These are phyloP conservation scores for Hyphodiscus hymeniophilus DNA, from an alignment of 495 filamentous ascomycete species.

Conservation along the genomic window DNA sequence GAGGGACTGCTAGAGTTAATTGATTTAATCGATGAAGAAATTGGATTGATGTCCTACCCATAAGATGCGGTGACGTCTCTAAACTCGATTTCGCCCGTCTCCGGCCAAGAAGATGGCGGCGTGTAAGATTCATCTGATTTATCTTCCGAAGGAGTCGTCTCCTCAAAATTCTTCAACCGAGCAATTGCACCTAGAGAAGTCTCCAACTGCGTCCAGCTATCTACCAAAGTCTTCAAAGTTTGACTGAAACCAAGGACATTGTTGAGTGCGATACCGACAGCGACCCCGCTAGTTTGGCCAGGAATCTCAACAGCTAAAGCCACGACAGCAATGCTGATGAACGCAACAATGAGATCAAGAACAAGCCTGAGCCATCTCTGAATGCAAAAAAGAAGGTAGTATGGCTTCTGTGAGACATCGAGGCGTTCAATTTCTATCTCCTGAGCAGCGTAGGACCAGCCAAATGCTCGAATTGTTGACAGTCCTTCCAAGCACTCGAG, in stretches of 20 bases:
- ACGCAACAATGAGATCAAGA: slow-evolving; percentile 37
- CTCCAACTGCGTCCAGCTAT: slow-evolving; percentile 27
- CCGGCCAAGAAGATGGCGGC: slow-evolving; percentile 24
- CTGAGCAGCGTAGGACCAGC: slow-evolving; percentile 35
- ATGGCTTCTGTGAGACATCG: slow-evolving; percentile 42
- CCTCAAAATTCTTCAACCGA: slow-evolving; percentile 23
- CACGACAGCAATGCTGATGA: slow-evolving; percentile 32
- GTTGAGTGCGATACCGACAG: slow-evolving; percentile 45
- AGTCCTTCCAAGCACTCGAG: slow-evolving; percentile 40
- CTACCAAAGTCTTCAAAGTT: slow-evolving; percentile 21
- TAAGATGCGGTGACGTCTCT: slow-evolving; percentile 36
- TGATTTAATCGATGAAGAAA: not conserved
- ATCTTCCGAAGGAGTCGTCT: not conserved
- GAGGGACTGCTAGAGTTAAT: slow-evolving; percentile 33
- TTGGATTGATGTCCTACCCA: too few species aligned
- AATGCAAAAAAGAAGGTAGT: slow-evolving; percentile 43
- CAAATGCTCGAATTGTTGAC: slow-evolving; percentile 41
- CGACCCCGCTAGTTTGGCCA: slow-evolving; percentile 31
- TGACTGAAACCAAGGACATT: slow-evolving; percentile 25
- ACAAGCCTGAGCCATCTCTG: slow-evolving; percentile 45
- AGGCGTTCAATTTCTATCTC: slow-evolving; percentile 40
- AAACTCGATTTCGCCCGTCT: slow-evolving; percentile 35
- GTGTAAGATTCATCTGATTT: not conserved
- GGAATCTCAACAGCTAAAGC: slow-evolving; percentile 28
- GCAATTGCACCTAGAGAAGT: slow-evolving; percentile 32